These are phyloP conservation scores for Biancaea sappan DNA, from an alignment of 306 rosid species.

Conservation along the genomic window DNA sequence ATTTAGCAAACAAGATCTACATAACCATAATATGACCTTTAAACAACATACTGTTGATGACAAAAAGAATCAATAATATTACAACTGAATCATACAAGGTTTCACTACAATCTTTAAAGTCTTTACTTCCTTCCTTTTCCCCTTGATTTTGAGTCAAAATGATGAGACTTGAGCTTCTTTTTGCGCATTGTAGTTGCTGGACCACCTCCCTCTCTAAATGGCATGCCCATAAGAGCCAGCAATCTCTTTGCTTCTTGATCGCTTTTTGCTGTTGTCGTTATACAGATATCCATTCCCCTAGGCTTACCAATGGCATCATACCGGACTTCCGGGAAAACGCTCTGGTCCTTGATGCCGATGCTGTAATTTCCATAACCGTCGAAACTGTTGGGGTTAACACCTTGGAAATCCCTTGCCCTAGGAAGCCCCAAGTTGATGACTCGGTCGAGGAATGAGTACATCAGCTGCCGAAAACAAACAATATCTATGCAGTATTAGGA, in stretches of 20 bases:
- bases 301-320: slow-evolving; percentile 63
- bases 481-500: slow-evolving; percentile 10
- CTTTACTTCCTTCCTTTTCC: slow-evolving; percentile 61
- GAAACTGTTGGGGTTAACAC: slow-evolving; percentile 74
- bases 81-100: slow-evolving; percentile 30
- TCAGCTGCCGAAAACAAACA: slow-evolving; percentile 54
- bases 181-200: slow-evolving; percentile 45
- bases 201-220: slow-evolving; percentile 78
- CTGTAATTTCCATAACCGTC: slow-evolving; percentile 86
- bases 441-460: slow-evolving; percentile 87
- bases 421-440: slow-evolving; percentile 89
- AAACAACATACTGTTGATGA: slow-evolving; percentile 18
- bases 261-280: slow-evolving; percentile 71
- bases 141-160: slow-evolving; percentile 77
- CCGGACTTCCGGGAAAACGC: slow-evolving; percentile 86
- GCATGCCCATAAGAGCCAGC: slow-evolving; percentile 92
- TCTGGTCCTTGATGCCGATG: slow-evolving; percentile 74
- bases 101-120: slow-evolving; percentile 1
- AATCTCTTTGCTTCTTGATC: slow-evolving; percentile 83
- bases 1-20: slow-evolving; percentile 19
- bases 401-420: slow-evolving; percentile 96
- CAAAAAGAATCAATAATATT: slow-evolving; percentile 35
- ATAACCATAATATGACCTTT: slow-evolving; percentile 21
- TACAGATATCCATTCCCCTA: slow-evolving; percentile 97
- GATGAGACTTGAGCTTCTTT: slow-evolving; percentile 92